Evolutionary conservation across 1,284 basidiomycete genomes (phyloP), one percentile per base, ranked within the genome.

Genomic region (Ustilago lituana): DNA sequence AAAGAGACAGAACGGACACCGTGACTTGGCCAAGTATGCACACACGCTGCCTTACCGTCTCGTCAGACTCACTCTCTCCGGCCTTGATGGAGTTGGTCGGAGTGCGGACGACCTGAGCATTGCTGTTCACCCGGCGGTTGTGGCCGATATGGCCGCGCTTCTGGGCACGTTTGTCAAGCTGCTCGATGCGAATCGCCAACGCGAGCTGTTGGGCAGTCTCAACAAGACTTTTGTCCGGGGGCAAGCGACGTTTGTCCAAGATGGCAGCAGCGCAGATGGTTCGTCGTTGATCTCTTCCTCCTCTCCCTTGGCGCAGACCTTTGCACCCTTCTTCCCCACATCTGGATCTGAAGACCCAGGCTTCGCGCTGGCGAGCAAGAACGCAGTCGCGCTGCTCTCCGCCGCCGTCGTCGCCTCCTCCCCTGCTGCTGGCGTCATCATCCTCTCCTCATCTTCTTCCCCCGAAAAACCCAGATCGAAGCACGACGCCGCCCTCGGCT

Each of bases 21-120:
- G 47, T 9, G 75, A 77, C 38, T 24, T 77, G 24, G 57, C 40
- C 22, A 59, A 69, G 57, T 73, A 78, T 24, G 78, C 69, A 8
- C 58, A 52, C 6, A 53, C 43, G n/a, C 48, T 79, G n/a, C 58
- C 73, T 1, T 38, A 39, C n/a, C 56, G 73, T 11, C 46, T 81
- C 17, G 46, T 81, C 10, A 47, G 29, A 2, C 44, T 76, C 14
- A 61, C 62, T 11, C 48, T 74, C 10, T 40, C 51, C 1, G 48
- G 60, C 1, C 55, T 73, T 9, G 47, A 51, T 7, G 12, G 37
- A 8, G 31, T 33, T 6, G 33, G n/a, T n/a, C n/a, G 20, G 10
- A 26, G 22, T 2, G 14, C 20, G 5, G 43, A 36, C 7, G 47
- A 22, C 14, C 3, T 58, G 29, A 53, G 53, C 36, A 62, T 80